These are phyloP conservation scores for Bifiguratus adelaidae DNA, from an alignment of 192 early-diverging fungal genomes.

Conservation along the genomic window DNA sequence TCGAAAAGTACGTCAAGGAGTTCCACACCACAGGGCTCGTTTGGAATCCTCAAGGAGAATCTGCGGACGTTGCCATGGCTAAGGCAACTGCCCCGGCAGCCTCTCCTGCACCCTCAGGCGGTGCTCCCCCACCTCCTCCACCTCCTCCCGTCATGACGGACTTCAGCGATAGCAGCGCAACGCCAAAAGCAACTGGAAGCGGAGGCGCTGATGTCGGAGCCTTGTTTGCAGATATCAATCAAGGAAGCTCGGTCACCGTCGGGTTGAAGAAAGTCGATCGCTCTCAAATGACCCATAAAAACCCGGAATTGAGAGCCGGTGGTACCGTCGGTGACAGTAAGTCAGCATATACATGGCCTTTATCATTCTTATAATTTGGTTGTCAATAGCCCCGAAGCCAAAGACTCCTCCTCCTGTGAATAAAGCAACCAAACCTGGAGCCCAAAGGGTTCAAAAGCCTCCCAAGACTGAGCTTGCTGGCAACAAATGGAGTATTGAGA, in stretches of 20 bases:
- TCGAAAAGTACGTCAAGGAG: conserved; percentile 83
- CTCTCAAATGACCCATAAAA: conserved; percentile 98
- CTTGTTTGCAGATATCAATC: conserved; percentile 82
- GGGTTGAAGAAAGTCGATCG: conserved; percentile 92
- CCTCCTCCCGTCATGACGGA: conserved; percentile 42
- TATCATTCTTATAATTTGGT: conserved; percentile 4
- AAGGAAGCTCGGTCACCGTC: conserved; percentile 56
- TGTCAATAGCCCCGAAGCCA: conserved; percentile 21
- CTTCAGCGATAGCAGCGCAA: conserved; percentile 4
- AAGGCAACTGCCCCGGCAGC: conserved; percentile 26
- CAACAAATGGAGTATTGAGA: conserved; percentile 93
- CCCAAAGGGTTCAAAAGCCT: conserved; percentile 53
- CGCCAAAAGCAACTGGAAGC: conserved; percentile 10
- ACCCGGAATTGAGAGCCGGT: conserved; percentile 72
- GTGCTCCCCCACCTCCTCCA: conserved; percentile 39
- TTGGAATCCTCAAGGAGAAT: conserved; percentile 84
- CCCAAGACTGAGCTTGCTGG: conserved; percentile 76
- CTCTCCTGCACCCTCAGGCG: conserved; percentile 27
- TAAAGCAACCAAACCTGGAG: conserved; percentile 42
- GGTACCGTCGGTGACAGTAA: conserved; percentile 32
- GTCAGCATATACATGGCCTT: background rate
- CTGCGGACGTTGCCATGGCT: conserved; percentile 22
- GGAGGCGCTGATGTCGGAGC: conserved; percentile 33
- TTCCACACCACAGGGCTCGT: conserved; percentile 78
- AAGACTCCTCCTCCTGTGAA: conserved; percentile 38